Conservation (phyloP, 192 early-diverging fungal species). For the Coemansia sp. region DNA sequence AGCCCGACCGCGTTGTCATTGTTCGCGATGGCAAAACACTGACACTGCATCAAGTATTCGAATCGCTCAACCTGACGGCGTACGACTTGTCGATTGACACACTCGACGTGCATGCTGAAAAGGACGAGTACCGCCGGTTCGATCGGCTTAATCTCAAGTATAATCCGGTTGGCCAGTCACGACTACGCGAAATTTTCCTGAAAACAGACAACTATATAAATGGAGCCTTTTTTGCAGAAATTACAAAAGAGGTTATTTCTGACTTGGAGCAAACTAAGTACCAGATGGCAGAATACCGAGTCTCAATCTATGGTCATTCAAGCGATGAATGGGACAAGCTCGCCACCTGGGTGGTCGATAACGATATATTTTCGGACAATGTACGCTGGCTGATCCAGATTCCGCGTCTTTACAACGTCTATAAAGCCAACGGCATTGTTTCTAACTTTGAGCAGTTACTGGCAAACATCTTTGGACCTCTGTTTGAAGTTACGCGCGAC, state of each 20-base stretch:
- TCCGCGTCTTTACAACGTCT: constrained; percentile 88
- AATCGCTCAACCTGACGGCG: constrained; percentile 84
- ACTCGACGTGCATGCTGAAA: constrained; percentile 95
- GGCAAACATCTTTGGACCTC: constrained; percentile 79
- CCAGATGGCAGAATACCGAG: constrained; percentile 90
- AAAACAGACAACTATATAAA: constrained; percentile 91
- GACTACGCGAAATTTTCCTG: constrained; percentile 91
- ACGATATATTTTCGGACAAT: constrained; percentile 86
- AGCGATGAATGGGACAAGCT: constrained; percentile 90
- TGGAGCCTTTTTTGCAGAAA: constrained; percentile 85
- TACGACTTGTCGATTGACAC: constrained; percentile 96
- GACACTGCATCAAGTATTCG: constrained; percentile 81
- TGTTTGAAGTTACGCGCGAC: constrained; percentile 88
- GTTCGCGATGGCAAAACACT: constrained; percentile 80
- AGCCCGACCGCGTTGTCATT: constrained; percentile 76
- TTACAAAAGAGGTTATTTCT: constrained; percentile 87
- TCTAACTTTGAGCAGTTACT: constrained; percentile 77
- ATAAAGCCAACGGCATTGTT: constrained; percentile 66
- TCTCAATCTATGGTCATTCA: constrained; percentile 92
- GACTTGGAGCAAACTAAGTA: constrained; percentile 93
- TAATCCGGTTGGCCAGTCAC: constrained; percentile 94
- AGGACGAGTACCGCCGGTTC: constrained; percentile 92
- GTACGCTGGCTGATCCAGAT: constrained; percentile 94
- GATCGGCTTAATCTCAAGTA: constrained; percentile 98
- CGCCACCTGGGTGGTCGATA: constrained; percentile 86